These are phyloP conservation scores for Pisolithus thermaeus DNA, from an alignment of 1,284 basidiomycete genomes.

Conservation along the genomic window DNA sequence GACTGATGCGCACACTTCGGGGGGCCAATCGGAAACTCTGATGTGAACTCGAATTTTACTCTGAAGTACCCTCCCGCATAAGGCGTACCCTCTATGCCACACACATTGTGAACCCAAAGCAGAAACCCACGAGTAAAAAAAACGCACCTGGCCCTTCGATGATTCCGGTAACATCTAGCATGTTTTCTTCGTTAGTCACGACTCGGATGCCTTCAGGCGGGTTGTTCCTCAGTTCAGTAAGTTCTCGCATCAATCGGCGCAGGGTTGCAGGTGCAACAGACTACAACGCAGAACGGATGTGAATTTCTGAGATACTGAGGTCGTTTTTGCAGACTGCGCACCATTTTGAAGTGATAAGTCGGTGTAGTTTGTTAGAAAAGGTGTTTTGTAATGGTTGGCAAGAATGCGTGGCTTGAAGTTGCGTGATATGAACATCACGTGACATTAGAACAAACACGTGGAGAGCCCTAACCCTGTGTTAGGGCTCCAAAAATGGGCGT, in stretches of 20 bases:
- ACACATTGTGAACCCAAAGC: slow-evolving; percentile 14
- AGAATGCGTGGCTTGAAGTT: slow-evolving; percentile 13
- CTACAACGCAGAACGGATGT: slow-evolving; percentile 19
- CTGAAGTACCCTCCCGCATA: slow-evolving; percentile 90
- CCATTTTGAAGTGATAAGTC: slow-evolving; percentile 17
- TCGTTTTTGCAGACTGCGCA: slow-evolving; percentile 7
- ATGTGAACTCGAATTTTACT: slow-evolving; percentile 81
- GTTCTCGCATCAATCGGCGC: slow-evolving; percentile 80
- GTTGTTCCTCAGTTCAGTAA: slow-evolving; percentile 68
- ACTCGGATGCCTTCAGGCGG: slow-evolving; percentile 88
- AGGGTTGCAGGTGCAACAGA: slow-evolving; percentile 48
- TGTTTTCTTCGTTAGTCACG: slow-evolving; percentile 76
- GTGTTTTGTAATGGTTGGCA: slow-evolving; percentile 19
- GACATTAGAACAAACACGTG: too few relatives aligned
- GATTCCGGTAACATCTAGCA: slow-evolving; percentile 75
- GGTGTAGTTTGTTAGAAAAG: slow-evolving; percentile 6
- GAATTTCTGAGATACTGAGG: not conserved
- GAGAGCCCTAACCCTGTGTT: slow-evolving; percentile 9
- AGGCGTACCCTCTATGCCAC: slow-evolving; percentile 72
- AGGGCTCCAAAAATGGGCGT: not conserved
- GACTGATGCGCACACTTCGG: slow-evolving; percentile 72
- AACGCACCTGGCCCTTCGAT: slow-evolving; percentile 73
- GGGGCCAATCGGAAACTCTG: slow-evolving; percentile 86
- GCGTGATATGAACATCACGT: not conserved
- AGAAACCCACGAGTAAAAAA: slow-evolving; percentile 5